Evolutionary conservation across 352 stramenopile genomes (phyloP), one percentile per base, ranked within the genome.

Genomic region (Pythium folliculosum): DNA sequence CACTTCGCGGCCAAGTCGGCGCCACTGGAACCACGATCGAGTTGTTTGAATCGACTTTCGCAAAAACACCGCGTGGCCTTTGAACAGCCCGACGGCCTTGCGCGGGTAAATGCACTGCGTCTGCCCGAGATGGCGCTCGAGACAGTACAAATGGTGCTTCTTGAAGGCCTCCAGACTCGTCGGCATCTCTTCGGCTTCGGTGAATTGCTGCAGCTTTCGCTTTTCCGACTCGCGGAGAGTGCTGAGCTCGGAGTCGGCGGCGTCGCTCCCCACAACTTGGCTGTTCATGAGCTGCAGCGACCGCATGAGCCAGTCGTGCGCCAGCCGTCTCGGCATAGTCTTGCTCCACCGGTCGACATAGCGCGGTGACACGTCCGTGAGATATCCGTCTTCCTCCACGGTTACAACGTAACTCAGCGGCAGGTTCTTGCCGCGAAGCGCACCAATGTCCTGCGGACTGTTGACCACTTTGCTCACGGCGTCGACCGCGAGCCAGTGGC

Each of bases 131-230:
- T 95, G 85, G 14, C 80, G 78, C 66, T 94, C 83, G 7, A 96
- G 74, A 56, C 84, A 88, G 65, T 92, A 95, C 53, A 90, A 22
- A 35, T 88, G 80, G 57, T 96, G 89, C 27, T 90, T 92, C 37
- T 73, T 78, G 61, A 96, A 96, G 10, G 69, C 82, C 56, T 92
- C 82, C 13, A 91, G n/a, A 44, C 81, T 94, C 19, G 77, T 84
- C 0, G 88, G 89, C 82, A 96, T 90, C 5, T 74, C 78, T 67
- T 95, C 86, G 13, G 55, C 58, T 54, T 73, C 57, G 10, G 43
- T 71, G 61, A 74, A 45, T 12, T 52, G 51, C 9, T 56, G 58
- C 32, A 94, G 57, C 40, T 76, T 81, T n/a, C 72, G 40, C n/a
- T 76, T 71, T 48, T 94, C 87, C 1, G 19, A 6, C 13, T 67